A percentile compares a stretch with the other conserved stretches of the same genome.
Evolutionary conservation across 495 filamentous ascomycete species (phyloP).

Genomic region (Choiromyces venosus): DNA sequence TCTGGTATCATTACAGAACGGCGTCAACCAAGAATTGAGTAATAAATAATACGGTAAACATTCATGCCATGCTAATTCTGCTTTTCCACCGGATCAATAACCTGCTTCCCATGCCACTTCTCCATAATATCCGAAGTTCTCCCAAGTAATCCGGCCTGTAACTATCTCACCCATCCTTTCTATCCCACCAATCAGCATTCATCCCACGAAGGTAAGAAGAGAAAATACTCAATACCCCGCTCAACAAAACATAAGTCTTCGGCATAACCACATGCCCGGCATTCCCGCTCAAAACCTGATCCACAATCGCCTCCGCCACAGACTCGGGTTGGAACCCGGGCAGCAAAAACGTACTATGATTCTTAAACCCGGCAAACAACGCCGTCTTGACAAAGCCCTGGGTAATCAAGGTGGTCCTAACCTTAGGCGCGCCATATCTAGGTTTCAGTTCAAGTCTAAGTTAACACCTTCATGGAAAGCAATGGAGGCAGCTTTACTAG

Average conservation of each 20-base stretch:
- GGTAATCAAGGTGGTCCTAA: slow-evolving; percentile 61
- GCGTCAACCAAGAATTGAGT: too few species aligned
- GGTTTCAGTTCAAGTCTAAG: slow-evolving; percentile 58
- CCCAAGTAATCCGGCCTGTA: slow-evolving; percentile 43
- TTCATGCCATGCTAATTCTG: too few species aligned
- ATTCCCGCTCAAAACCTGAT: slow-evolving; percentile 53
- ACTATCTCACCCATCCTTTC: slow-evolving; percentile 49
- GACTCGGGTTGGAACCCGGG: slow-evolving; percentile 58
- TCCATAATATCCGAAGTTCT: slow-evolving; percentile 47
- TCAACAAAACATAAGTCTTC: slow-evolving; percentile 19
- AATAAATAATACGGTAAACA: too few species aligned
- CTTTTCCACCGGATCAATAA: slow-evolving; percentile 47
- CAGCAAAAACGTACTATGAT: slow-evolving; percentile 51
- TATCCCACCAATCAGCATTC: slow-evolving; percentile 26
- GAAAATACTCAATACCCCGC: slow-evolving; percentile 8
- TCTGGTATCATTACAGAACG: too few species aligned
- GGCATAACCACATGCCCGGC: slow-evolving; percentile 58
- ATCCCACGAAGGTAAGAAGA: neutral
- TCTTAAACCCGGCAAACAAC: slow-evolving; percentile 57
- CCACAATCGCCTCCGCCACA: slow-evolving; percentile 59
- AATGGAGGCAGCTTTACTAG: slow-evolving; percentile 61
- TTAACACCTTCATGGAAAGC: slow-evolving; percentile 65
- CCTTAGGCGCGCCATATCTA: slow-evolving; percentile 57
- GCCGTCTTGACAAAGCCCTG: slow-evolving; percentile 59
- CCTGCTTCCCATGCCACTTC: slow-evolving; percentile 48